Evolutionary conservation across 164 flowering plant genomes (phyloP), one percentile per base, ranked within the genome.

Genomic region (Cinnamomum chago): DNA sequence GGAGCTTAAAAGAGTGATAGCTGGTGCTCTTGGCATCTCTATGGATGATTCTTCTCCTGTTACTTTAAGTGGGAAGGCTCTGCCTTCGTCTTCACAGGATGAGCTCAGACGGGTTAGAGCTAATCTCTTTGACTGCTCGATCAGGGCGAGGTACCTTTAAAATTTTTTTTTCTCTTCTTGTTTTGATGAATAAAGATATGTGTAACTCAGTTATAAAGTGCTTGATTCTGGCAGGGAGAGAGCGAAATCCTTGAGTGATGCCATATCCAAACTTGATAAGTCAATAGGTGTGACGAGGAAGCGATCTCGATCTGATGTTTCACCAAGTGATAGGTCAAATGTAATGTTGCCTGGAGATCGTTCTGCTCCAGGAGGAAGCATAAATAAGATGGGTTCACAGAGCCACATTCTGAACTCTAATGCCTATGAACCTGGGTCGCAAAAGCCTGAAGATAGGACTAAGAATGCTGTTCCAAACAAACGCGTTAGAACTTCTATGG

Each of bases 401-500:
- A 80, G 79, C 82, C 89, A 86, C 74, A 55, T 55, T 55, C 72
- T 81, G 47, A 75, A 76, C 23, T 25, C 85, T 47, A 78, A 79
- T 79, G 77, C 70, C 78, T 81, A 79, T 81, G 94, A 89, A 23
- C 79, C 81, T 75, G 94, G 84, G 75, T 84, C 83, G 65, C 95
- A 85, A 76, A 90, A 88, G 76, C 35, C 83, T 22, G 97, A 91
- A 81, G 93, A 86, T 75, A 86, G 89, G 78, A 73, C 79, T 13
- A 91, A 88, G 76, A 82, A 55, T 82, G 70, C 79, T 71, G 82
- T 82, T 75, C 89, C 91, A 68, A 92, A 80, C 78, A 94, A 90
- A 78, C 98, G 98, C 55, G 86, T 89, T 15, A 82, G 98, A 70
- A 91, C 97, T 30, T 92, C 98, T 77, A 74, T 91, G 88, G 82